These are phyloP conservation scores for Ophiostoma angusticollis DNA, from an alignment of 2,329 filamentous ascomycete species.

Conservation along the genomic window DNA sequence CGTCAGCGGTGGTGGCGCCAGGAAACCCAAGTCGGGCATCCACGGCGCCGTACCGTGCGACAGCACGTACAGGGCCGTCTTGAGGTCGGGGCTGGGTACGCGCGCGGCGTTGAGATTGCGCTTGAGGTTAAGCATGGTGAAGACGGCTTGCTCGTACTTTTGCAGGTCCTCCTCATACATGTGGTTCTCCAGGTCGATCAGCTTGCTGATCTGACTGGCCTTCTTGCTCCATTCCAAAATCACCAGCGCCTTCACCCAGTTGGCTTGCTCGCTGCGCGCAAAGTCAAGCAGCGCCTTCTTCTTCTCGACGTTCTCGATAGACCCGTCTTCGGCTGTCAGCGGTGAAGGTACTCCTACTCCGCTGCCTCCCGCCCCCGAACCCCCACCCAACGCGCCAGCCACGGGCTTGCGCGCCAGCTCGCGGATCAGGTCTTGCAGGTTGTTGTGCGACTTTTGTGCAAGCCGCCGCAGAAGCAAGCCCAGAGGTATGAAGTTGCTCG, in stretches of 20 bases:
- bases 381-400: no score
- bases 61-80: conserved; percentile 75
- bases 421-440: conserved; percentile 56
- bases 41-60: conserved; percentile 64
- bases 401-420: conserved; percentile 58
- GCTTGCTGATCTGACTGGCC: conserved; percentile 63
- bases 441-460: conserved; percentile 71
- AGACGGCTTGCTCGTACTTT: conserved; percentile 46
- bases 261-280: conserved; percentile 64
- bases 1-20: conserved; percentile 58
- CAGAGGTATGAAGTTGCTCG: conserved; percentile 63
- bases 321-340: conserved; percentile 49
- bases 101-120: conserved; percentile 58
- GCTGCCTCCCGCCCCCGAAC: no score
- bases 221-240: conserved; percentile 82
- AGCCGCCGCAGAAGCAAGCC: conserved; percentile 63
- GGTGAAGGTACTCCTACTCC: no score
- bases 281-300: conserved; percentile 66
- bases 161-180: conserved; percentile 46
- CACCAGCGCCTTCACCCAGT: conserved; percentile 87
- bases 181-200: conserved; percentile 78
- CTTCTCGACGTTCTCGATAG: conserved; percentile 57
- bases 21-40: conserved; percentile 74
- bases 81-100: conserved; percentile 79
- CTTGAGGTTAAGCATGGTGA: conserved; percentile 59